Percentiles rank a stretch among this genome's conserved stretches.
Evolutionary conservation across 2,329 filamentous ascomycete genomes (phyloP).

Genomic region (Emergomyces africanus): DNA sequence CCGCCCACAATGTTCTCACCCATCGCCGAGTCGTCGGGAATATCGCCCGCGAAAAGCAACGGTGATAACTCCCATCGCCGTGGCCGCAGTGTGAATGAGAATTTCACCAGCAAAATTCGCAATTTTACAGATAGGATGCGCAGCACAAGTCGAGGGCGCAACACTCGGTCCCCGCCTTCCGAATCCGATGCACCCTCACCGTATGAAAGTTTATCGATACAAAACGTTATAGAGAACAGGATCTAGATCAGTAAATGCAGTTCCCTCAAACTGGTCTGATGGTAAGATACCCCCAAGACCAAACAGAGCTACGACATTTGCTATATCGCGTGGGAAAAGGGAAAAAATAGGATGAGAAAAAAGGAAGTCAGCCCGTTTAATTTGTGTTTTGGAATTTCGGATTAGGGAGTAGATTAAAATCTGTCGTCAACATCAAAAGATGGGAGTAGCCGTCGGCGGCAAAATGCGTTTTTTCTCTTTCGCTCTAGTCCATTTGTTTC

Average conservation of each 20-base stretch:
- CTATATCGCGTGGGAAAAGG: background rate
- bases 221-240: conserved; percentile 7
- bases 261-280: background rate
- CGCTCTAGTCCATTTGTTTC: background rate
- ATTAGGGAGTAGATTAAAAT: background rate
- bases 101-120: conserved; percentile 40
- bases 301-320: background rate
- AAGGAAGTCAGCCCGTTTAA: background rate
- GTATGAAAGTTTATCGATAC: conserved; percentile 20
- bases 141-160: conserved; percentile 41
- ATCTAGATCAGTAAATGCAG: conserved; percentile 1
- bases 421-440: background rate
- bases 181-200: conserved; percentile 14
- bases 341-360: background rate
- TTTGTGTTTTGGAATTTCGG: background rate
- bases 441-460: background rate
- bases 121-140: conserved; percentile 48
- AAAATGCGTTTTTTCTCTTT: background rate
- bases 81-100: conserved; percentile 45
- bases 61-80: conserved; percentile 30
- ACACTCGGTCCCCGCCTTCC: conserved; percentile 31
- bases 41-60: conserved; percentile 26
- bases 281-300: background rate
- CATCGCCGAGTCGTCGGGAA: conserved; percentile 15
- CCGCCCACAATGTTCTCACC: conserved; percentile 27